Base-by-base conservation (phyloP, 192 early-diverging fungal species). In the Coemansia aciculifera region DNA sequence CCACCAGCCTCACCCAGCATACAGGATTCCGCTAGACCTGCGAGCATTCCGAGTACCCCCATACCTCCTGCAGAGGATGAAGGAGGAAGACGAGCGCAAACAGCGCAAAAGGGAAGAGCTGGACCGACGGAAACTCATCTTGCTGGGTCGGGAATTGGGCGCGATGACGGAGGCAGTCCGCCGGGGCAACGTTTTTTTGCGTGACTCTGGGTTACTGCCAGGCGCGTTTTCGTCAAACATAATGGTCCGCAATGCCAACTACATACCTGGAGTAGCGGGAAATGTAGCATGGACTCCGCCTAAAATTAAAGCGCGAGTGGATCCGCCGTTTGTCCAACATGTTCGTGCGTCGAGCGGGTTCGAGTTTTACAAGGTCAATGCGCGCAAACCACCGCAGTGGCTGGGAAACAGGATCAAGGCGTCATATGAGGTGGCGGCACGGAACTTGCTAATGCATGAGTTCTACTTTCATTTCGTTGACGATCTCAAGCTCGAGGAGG, bases 251-350 rank as follows among this genome's bases (percentile, higher is more conserved):
- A 54, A 66, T 23, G 36, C 61, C 1, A 3, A 21, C 29, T 66
- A 67, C 39, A 66, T 82, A 0, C 68, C 71, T 9, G 79, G 79
- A 0, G 46, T 77, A 2, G 43, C 66, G 9, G 79, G 79, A 0
- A 82, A 82, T 59, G 67, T 66, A 1, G 71, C 71, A n/a, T 82
- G 74, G 74, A 69, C 73, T 10, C 78, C 78, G 59, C 71, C 74
- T 10, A 71, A 63, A 34, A 73, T 77, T 13, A 54, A 59, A 12
- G 48, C 63, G 42, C 67, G 64, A 1, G 1, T 66, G 52, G 74
- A 82, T 39, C 79, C 79, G 36, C 79, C 79, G 19, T 54, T 82
- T 52, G 79, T 82, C 1, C 79, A 82, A 43, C 79, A 82, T 19
- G 63, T 77, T 13, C 68, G 72, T 0, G 40, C 79, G 4, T 82